Evolutionary conservation across 352 stramenopile genomes (phyloP).

Genomic region (Pythium rishiriense): DNA sequence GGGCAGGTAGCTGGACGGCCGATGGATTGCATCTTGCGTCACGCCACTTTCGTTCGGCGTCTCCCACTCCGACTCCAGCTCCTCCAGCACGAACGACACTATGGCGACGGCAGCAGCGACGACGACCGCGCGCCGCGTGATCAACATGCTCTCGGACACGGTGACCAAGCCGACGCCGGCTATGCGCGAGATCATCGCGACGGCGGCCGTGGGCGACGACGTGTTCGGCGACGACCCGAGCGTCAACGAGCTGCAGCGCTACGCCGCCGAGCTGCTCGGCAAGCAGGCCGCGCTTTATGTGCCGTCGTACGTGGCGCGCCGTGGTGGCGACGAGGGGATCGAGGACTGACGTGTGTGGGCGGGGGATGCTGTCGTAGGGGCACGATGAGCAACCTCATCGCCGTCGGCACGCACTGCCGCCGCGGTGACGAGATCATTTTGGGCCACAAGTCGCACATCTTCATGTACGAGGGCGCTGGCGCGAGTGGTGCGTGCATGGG

Average conservation of each 20-base stretch:
- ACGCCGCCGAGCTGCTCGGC: constrained; percentile 91
- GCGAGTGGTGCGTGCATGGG: constrained; percentile 75
- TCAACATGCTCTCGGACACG: constrained; percentile 97
- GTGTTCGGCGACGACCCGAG: constrained; percentile 91
- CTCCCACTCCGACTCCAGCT: background rate
- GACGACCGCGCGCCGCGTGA: constrained; percentile 15
- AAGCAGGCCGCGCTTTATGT: constrained; percentile 96
- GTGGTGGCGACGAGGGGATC: background rate
- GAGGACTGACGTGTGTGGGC: background rate
- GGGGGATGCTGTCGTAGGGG: constrained; percentile 46
- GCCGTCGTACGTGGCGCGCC: constrained; percentile 72
- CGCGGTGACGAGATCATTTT: constrained; percentile 94
- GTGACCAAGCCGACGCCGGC: constrained; percentile 90
- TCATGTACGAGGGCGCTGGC: constrained; percentile 95
- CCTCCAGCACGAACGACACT: background rate
- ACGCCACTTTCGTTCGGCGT: background rate
- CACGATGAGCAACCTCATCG: constrained; percentile 98
- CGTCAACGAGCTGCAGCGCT: constrained; percentile 91
- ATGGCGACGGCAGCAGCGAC: constrained; percentile 12
- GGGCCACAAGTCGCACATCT: constrained; percentile 95
- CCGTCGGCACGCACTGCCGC: constrained; percentile 92
- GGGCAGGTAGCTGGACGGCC: background rate
- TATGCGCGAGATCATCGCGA: constrained; percentile 92
- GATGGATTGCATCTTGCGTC: background rate
- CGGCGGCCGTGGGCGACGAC: constrained; percentile 76